Evolutionary conservation across 1,284 basidiomycete species (phyloP).

Genomic region (Ceratorhiza oryzae-sativae): DNA sequence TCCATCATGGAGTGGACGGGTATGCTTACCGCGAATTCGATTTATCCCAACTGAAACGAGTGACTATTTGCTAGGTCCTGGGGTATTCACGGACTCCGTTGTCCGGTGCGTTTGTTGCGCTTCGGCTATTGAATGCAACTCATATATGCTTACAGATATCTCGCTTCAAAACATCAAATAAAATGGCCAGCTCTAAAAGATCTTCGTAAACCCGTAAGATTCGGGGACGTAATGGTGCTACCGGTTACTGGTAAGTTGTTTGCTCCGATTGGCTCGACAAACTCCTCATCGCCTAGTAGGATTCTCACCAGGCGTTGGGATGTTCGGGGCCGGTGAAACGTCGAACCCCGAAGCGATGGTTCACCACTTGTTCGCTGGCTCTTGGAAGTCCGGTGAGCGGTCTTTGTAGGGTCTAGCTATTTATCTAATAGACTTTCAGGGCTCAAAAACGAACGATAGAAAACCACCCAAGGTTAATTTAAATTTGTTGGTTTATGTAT

Average conservation of each 20-base stretch:
- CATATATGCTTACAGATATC: conserved; percentile 45
- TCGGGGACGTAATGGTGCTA: conserved; percentile 52
- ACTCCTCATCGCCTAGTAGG: conserved; percentile 17
- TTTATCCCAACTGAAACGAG: background rate
- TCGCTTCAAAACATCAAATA: conserved; percentile 50
- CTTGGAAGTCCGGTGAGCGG: conserved; percentile 36
- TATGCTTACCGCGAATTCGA: conserved; percentile 38
- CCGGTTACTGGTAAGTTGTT: conserved; percentile 47
- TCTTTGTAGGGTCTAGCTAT: background rate
- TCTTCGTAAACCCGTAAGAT: conserved; percentile 49
- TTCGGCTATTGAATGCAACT: background rate
- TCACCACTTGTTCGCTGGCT: conserved; percentile 41
- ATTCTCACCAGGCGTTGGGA: conserved; percentile 44
- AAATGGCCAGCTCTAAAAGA: conserved; percentile 51
- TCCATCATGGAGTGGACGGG: conserved; percentile 54
- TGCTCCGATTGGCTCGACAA: background rate
- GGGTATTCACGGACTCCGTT: conserved; percentile 49
- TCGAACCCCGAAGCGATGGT: conserved; percentile 44
- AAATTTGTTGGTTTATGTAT: background rate
- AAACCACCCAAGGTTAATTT: background rate
- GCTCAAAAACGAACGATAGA: background rate
- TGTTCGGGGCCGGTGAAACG: conserved; percentile 42
- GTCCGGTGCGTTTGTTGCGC: conserved; percentile 45
- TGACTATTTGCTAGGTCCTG: conserved; percentile 42
- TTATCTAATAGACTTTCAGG: background rate